Base-by-base conservation (phyloP, 1,139 yeast species). In the Protomyces lactucae-debilis region DNA sequence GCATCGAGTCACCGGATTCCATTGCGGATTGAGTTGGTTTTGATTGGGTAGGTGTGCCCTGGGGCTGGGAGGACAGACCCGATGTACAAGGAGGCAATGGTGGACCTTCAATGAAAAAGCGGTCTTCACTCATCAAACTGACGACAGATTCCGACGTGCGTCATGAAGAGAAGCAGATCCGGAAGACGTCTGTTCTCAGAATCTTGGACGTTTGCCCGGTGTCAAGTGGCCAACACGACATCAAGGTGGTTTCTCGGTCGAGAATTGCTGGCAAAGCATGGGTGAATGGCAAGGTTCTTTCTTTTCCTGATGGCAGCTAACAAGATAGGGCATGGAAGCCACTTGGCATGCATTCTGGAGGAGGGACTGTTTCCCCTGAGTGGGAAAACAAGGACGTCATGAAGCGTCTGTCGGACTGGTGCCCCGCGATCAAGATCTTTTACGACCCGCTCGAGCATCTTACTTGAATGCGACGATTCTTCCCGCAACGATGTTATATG, bases 41-140 rank as follows among this genome's bases (percentile, higher is more conserved):
- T 35, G 57, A 52, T 28, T 52, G 63, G 63, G 63, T 59, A n/a
- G 63, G 63, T 14, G 63, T 57, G 6, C 63, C 63, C 3, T 59
- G 63, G 63, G 57, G 40, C 3, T 59, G 63, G 63, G 57, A 52
- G 32, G 63, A 59, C 18, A 39, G 63, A 28, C 63, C 63, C 6
- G 37, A 52, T 21, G 63, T 57, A n/a, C 52, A 52, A 16, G 63
- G 63, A 8, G 63, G 63, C 53, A 59, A 59, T 35, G 63, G 63
- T 6, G 57, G 53, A 2, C 57, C 40, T 16, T 59, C 63, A 5
- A 8, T 52, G 36, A 37, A 57, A 3, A 52, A 59, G 52, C 35
- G 63, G n/a, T 59, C 57, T n/a, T 52, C 53, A 5, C 53, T 59
- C 52, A 52, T 59, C 43, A 52, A 52, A 40, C 28, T 59, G 63